Evolutionary conservation across 169 alveolate genomes (phyloP).

Genomic region (Eimeria maxima): DNA sequence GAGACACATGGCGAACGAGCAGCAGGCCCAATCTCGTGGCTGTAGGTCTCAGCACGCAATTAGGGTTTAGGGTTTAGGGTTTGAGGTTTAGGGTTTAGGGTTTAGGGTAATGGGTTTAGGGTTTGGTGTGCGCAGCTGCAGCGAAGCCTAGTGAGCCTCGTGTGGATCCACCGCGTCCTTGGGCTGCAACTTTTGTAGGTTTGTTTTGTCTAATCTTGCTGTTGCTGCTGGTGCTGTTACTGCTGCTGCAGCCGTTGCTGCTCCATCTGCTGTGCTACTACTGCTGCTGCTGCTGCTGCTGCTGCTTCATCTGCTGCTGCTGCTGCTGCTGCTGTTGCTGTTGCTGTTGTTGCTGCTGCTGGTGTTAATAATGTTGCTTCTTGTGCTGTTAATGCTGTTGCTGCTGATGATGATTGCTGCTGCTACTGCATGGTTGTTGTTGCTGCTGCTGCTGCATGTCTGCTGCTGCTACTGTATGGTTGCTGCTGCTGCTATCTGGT

Average conservation of each 20-base stretch:
- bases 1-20: not conserved
- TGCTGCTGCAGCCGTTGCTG: not conserved
- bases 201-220: not conserved
- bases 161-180: not conserved
- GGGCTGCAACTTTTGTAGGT: constrained; percentile 38
- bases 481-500: no score
- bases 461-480: no score
- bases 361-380: no score
- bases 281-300: constrained; percentile 12
- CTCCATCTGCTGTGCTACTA: not conserved
- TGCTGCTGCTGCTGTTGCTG: not conserved
- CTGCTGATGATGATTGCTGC: no score
- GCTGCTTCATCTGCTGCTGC: constrained; percentile 17
- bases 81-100: constrained; percentile 1
- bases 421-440: no score
- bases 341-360: no score
- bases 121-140: not conserved
- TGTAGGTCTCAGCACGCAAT: no score
- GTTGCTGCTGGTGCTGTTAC: constrained; percentile 2
- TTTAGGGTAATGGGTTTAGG: not conserved
- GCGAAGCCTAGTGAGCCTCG: not conserved
- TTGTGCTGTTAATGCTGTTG: no score
- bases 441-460: no score
- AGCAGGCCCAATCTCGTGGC: constrained; percentile 7
- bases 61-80: constrained; percentile 39